phyloP scores from a whole-genome alignment of 78 protist genomes.

The Dictyostelium firmibasis region DNA sequence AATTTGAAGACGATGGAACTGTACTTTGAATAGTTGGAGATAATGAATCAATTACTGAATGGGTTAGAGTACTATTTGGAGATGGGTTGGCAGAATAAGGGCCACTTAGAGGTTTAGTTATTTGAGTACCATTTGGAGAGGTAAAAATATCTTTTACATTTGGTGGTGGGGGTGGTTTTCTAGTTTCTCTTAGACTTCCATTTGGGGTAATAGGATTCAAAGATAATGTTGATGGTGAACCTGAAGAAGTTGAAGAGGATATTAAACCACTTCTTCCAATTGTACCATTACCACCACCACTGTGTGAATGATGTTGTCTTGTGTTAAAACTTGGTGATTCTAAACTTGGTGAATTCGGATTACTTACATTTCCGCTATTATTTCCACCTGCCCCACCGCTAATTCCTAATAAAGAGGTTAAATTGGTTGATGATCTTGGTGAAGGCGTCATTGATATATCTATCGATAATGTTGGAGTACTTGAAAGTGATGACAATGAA shows the following conservation, averaged over 20 bases:
- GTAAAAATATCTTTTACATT: constrained; percentile 12
- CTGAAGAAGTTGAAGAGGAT: not conserved
- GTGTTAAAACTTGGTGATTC: not conserved
- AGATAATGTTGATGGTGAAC: not conserved
- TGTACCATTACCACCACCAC: not conserved
- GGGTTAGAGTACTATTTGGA: not conserved
- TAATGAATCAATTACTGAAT: not conserved
- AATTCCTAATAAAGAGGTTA: not conserved
- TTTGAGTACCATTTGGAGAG: too few relatives aligned
- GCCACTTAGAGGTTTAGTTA: not conserved
- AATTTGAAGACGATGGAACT: not conserved
- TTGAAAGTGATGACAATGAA: not conserved
- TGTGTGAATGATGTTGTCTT: not conserved
- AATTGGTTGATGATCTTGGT: not conserved
- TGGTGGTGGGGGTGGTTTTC: constrained; percentile 46
- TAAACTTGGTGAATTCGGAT: not conserved
- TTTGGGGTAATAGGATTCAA: not conserved
- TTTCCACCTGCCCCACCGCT: not conserved
- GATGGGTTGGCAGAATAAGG: constrained; percentile 7
- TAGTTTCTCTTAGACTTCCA: constrained; percentile 16
- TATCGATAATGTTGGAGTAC: not conserved
- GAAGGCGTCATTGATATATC: constrained; percentile 18
- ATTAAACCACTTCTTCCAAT: not conserved
- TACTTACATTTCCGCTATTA: not conserved
- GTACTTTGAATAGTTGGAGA: not conserved